Evolutionary conservation across 1,284 basidiomycete genomes (phyloP), one percentile per base, ranked within the genome.

Genomic region (Chalciporus piperatoides): DNA sequence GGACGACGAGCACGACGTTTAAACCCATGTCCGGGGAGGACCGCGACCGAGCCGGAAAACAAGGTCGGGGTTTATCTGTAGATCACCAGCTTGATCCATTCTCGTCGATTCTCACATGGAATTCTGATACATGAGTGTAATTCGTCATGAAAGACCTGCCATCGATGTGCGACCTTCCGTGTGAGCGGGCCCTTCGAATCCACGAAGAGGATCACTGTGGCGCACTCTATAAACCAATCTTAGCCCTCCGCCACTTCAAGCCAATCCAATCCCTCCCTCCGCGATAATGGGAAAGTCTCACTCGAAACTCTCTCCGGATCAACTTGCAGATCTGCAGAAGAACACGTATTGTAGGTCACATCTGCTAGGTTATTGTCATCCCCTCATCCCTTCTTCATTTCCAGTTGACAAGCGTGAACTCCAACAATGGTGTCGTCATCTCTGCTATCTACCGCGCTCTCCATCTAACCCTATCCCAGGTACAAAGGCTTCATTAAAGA

Each of bases 401-500:
- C 7, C 51, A 99, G 97, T 99, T 71, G 97, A 99, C 79, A 97
- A 98, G 84, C 92, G 95, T 72, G 97, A 99, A 71, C 84, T 99
- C 47, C 96, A 99, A 76, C 95, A 98, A 80, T 99, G 97, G 96
- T 90, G 46, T 49, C 35, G 40, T 51, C 49, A 45, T 49, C 12
- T 35, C 33, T 59, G 33, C 49, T 21, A 48, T 32, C n/a, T 12
- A 4, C 6, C 15, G 41, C 46, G 7, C 11, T 2, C 54, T 35
- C 37, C 38, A 42, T 28, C 55, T 51, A 46, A 56, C 56, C 25
- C 46, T 33, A 15, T 46, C 44, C 52, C 67, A 94, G 90, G 92
- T 97, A 98, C 80, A 98, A 98, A 72, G 96, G 96, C 42, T 99
- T 98, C 75, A 83, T 96, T 66, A 98, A 96, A 73, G 97, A 99